Conservation (phyloP, 2,329 filamentous ascomycete genomes). For the Fusarium protoensiforme region DNA sequence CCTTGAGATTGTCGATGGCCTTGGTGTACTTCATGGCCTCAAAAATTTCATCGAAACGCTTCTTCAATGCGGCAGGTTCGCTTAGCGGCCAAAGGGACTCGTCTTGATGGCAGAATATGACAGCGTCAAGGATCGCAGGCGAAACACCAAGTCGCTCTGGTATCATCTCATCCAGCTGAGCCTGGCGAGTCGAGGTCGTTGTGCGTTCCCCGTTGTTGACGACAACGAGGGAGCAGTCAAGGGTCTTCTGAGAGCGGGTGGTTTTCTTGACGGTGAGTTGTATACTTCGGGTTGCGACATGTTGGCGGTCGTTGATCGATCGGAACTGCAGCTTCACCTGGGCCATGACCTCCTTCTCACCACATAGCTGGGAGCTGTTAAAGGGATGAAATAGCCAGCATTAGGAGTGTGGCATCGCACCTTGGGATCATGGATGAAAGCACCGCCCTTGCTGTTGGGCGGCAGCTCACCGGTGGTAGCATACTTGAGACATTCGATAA, state of each 20-base stretch:
- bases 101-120: conserved; percentile 99
- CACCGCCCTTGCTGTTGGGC: conserved; percentile 88
- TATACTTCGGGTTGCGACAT: conserved; percentile 85
- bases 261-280: conserved; percentile 90
- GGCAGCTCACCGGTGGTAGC: conserved; percentile 94
- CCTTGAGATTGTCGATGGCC: conserved; percentile 94
- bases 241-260: conserved; percentile 79
- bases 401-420: conserved; percentile 50
- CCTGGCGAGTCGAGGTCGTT: conserved; percentile 81
- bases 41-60: conserved; percentile 97
- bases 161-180: conserved; percentile 85
- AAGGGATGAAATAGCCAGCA: background rate
- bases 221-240: conserved; percentile 83
- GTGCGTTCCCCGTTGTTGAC: conserved; percentile 82
- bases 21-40: conserved; percentile 97
- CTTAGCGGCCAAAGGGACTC: conserved; percentile 98
- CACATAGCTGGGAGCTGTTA: conserved; percentile 66
- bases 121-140: conserved; percentile 87
- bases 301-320: conserved; percentile 79
- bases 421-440: conserved; percentile 98
- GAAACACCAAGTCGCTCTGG: conserved; percentile 90
- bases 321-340: conserved; percentile 92
- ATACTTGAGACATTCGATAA: conserved; percentile 99
- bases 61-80: conserved; percentile 86
- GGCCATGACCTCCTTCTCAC: conserved; percentile 88